phyloP scores from a whole-genome alignment of 106 monocot genomes.

The Platanthera guangdongensis region DNA sequence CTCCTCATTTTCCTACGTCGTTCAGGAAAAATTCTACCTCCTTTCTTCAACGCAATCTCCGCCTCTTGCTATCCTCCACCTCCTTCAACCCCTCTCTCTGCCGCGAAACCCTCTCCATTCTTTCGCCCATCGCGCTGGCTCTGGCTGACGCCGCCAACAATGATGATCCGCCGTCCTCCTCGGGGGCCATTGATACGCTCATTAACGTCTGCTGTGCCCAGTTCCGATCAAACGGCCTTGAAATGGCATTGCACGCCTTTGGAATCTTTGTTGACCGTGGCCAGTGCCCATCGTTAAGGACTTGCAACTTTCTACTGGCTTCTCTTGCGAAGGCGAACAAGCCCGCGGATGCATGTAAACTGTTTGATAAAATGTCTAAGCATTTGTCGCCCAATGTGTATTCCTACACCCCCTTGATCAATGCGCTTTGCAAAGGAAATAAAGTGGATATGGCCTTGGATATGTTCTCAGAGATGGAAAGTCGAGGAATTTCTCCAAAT shows the following conservation, averaged over 20 bases:
- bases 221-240: constrained; percentile 14
- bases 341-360: constrained; percentile 11
- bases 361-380: constrained; percentile 63
- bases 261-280: constrained; percentile 17
- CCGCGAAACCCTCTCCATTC: constrained; percentile 16
- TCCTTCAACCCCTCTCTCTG: constrained; percentile 9
- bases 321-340: constrained; percentile 14
- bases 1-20: too few relatives aligned
- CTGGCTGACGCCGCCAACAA: not conserved
- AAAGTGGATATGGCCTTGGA: constrained; percentile 27
- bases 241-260: constrained; percentile 30
- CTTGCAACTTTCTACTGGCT: constrained; percentile 47
- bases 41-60: not conserved
- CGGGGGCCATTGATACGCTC: constrained; percentile 21
- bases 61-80: constrained; percentile 5
- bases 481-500: constrained; percentile 22
- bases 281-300: constrained; percentile 31
- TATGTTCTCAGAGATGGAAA: constrained; percentile 61
- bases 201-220: constrained; percentile 40
- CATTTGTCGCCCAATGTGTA: constrained; percentile 34
- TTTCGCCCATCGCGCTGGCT: constrained; percentile 16
- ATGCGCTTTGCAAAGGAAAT: constrained; percentile 40
- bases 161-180: constrained; percentile 6
- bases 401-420: constrained; percentile 55
- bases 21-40: too few relatives aligned